Percentiles rank a stretch among this genome's conserved stretches.
Evolutionary conservation across 345 rosid species (phyloP).

Genomic region (Eutrema heterophyllum): DNA sequence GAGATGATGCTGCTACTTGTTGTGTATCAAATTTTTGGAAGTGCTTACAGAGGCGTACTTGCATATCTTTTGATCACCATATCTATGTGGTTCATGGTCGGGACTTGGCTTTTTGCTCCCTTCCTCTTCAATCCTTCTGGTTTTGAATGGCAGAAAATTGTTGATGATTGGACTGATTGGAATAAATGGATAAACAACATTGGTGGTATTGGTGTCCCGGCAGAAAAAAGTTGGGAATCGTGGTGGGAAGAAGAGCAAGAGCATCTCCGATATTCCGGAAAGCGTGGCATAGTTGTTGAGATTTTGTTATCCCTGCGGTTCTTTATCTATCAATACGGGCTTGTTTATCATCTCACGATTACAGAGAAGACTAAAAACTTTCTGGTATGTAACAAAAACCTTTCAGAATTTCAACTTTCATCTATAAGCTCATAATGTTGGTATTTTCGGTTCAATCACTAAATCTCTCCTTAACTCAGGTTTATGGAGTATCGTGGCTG

Average conservation of each 20-base stretch:
- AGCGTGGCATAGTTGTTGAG: slow-evolving; percentile 89
- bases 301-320: slow-evolving; percentile 77
- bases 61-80: slow-evolving; percentile 85
- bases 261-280: slow-evolving; percentile 85
- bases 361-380: slow-evolving; percentile 49
- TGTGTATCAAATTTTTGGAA: slow-evolving; percentile 84
- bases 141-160: slow-evolving; percentile 98
- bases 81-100: slow-evolving; percentile 99
- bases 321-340: slow-evolving; percentile 95
- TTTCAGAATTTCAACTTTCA: background rate
- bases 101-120: slow-evolving; percentile 99
- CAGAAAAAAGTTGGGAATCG: slow-evolving; percentile 99
- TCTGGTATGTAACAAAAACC: slow-evolving; percentile 45
- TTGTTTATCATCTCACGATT: slow-evolving; percentile 77
- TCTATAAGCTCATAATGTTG: background rate
- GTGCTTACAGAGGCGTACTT: slow-evolving; percentile 73
- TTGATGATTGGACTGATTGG: slow-evolving; percentile 99
- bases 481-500: slow-evolving; percentile 93
- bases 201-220: slow-evolving; percentile 96
- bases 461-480: slow-evolving; percentile 37
- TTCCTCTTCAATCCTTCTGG: slow-evolving; percentile 99
- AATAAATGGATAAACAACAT: slow-evolving; percentile 92
- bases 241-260: slow-evolving; percentile 99
- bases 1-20: slow-evolving; percentile 94
- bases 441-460: background rate